A percentile compares a stretch with the other conserved stretches of the same genome.
These are phyloP conservation scores for Alloteropsis semialata DNA, from an alignment of 176 grass and related monocot genomes.

Conservation along the genomic window DNA sequence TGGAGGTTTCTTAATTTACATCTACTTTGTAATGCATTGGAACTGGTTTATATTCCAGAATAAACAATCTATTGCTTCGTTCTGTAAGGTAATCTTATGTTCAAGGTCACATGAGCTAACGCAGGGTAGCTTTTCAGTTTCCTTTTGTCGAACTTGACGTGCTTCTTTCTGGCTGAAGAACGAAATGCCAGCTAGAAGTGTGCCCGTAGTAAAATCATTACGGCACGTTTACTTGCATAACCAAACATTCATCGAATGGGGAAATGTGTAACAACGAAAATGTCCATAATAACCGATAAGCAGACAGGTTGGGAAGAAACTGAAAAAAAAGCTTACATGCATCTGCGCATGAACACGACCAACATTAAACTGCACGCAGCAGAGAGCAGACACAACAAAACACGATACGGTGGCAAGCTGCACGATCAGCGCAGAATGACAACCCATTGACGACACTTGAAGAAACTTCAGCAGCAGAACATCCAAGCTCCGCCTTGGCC, in stretches of 20 bases:
- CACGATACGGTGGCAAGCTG: not conserved
- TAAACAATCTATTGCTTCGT: not conserved
- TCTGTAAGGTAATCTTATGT: no score
- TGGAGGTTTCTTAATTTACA: not conserved
- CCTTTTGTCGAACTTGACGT: not conserved
- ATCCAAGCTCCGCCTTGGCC: not conserved
- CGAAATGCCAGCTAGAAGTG: no score
- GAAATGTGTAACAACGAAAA: no score
- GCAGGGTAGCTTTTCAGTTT: no score
- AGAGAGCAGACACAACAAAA: not conserved
- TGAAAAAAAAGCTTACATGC: not conserved
- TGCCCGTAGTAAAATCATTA: no score
- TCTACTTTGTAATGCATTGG: not conserved
- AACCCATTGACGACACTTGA: not conserved
- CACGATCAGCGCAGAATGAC: not conserved
- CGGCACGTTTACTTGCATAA: no score
- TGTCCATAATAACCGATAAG: no score
- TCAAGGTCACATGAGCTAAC: no score
- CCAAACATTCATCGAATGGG: no score
- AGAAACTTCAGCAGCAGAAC: not conserved
- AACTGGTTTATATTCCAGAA: not conserved
- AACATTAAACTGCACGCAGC: not conserved
- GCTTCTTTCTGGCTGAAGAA: not conserved
- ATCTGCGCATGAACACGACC: not conserved
- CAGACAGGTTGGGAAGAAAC: no score